Evolutionary conservation across 2,329 filamentous ascomycete genomes (phyloP), one percentile per base, ranked within the genome.

Genomic region (Botrytis fragariae): DNA sequence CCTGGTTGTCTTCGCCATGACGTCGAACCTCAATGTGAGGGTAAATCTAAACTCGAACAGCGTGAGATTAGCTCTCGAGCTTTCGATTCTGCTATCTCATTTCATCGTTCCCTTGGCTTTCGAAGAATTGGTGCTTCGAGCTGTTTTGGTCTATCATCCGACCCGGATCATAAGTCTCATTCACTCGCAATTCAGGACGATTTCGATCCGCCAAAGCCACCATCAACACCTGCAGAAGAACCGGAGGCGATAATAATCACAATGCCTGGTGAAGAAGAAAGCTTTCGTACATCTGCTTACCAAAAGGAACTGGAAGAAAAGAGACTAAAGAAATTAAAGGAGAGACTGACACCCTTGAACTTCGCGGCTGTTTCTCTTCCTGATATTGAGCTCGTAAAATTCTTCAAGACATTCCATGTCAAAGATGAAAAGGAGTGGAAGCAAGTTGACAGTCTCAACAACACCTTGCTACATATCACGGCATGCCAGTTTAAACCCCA

Each of bases 121-220:
- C 79, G 80, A 35, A 22, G 80, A 62, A 77, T 83, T 62, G 82
- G 81, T 16, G 78, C 76, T 37, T 81, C 81, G 4, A 60, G 54
- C n/a, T 82, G 77, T 74, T 81, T 82, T 57, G 80, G 79, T 51
- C 76, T 80, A 61, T 75, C 80, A 59, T 71, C 74, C 25, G 74
- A 80, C 57, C 59, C 74, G 32, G 68, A 67, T 39, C 81, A 82
- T 73, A 74, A 76, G 62, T 76, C 79, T n/a, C 77, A 74, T 54
- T 62, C 69, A 7, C 67, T 81, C 44, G 4, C 68, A 9, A 29
- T 70, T 18, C 57, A 51, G 12, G 73, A 76, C n/a, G 79, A 81
- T 68, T 80, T 74, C 67, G 72, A 80, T 59, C 78, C 74, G 8
- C 74, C 72, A 18, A 32, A 65, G 12, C 14, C 12, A 42, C 29